Evolutionary conservation across 495 filamentous ascomycete species (phyloP).

Genomic region (Annulohypoxylon stygium): DNA sequence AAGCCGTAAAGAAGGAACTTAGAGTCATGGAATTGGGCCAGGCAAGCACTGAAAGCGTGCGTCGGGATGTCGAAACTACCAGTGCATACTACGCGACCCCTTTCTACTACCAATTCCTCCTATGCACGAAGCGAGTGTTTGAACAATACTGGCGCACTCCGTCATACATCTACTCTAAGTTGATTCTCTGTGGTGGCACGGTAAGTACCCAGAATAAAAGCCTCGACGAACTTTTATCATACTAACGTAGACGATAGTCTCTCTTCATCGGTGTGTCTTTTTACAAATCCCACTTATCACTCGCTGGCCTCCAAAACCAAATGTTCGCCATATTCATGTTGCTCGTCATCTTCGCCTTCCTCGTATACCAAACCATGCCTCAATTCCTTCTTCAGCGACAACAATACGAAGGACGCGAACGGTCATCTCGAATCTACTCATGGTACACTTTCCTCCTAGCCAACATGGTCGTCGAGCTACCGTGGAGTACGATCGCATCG

Average conservation of each 20-base stretch:
- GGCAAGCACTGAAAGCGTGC: conserved; percentile 41
- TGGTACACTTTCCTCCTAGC: conserved; percentile 87
- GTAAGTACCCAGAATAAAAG: conserved; percentile 30
- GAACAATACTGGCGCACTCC: conserved; percentile 92
- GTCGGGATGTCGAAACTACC: conserved; percentile 54
- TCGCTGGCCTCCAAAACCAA: conserved; percentile 86
- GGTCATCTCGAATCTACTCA: conserved; percentile 82
- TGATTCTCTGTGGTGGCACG: conserved; percentile 67
- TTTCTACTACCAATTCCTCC: conserved; percentile 65
- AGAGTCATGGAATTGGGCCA: conserved; percentile 67
- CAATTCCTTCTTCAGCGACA: conserved; percentile 80
- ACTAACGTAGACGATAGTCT: conserved; percentile 27
- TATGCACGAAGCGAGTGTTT: conserved; percentile 74
- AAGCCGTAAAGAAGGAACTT: conserved; percentile 74
- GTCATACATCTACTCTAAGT: conserved; percentile 82
- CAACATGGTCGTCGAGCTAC: conserved; percentile 79
- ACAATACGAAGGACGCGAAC: conserved; percentile 86
- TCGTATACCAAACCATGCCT: conserved; percentile 86
- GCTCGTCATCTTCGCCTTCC: conserved; percentile 76
- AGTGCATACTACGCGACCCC: conserved; percentile 63
- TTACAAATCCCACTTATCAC: conserved; percentile 72
- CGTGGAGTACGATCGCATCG: conserved; percentile 79
- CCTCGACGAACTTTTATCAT: not conserved
- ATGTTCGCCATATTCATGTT: conserved; percentile 90
- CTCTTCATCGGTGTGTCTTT: conserved; percentile 92